Evolutionary conservation across 441 rosid genomes (phyloP).

Genomic region (Arabidopsis hybrid): DNA sequence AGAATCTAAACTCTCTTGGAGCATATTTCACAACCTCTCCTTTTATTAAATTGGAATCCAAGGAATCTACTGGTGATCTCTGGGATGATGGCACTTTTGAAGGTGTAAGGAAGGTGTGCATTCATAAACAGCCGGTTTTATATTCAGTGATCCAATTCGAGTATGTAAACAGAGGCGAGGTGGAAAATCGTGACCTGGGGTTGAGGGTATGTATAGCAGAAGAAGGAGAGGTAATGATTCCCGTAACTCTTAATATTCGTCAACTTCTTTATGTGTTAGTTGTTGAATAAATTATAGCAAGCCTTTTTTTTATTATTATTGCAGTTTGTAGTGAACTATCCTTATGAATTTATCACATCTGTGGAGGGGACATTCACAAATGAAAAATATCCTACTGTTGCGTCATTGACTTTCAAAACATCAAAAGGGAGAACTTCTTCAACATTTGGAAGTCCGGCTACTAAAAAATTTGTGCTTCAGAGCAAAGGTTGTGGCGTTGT

Average conservation of each 20-base stretch:
- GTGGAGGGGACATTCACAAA: neutral
- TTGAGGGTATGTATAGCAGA: neutral
- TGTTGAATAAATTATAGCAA: neutral
- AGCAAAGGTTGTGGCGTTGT: neutral
- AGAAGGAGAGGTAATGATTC: neutral
- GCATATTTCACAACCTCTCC: slow-evolving; percentile 23
- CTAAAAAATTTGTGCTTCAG: neutral
- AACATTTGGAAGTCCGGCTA: neutral
- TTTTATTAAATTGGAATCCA: neutral
- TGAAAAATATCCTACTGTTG: too few relatives aligned
- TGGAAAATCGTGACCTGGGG: neutral
- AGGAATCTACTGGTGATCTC: too few relatives aligned
- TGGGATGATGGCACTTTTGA: neutral
- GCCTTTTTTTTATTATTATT: neutral
- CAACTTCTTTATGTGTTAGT: neutral
- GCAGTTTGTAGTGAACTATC: neutral
- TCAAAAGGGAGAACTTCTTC: slow-evolving; percentile 3
- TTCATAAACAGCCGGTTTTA: neutral
- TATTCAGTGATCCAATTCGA: neutral
- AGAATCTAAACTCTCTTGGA: slow-evolving; percentile 28
- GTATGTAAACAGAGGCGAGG: neutral
- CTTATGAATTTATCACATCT: neutral
- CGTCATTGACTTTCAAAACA: neutral
- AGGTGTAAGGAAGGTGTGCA: neutral
- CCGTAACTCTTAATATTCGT: neutral